A percentile compares a stretch with the other conserved stretches of the same genome.
Conservation (phyloP, 495 filamentous ascomycete genomes). For the Trichodelitschia bisporula region DNA sequence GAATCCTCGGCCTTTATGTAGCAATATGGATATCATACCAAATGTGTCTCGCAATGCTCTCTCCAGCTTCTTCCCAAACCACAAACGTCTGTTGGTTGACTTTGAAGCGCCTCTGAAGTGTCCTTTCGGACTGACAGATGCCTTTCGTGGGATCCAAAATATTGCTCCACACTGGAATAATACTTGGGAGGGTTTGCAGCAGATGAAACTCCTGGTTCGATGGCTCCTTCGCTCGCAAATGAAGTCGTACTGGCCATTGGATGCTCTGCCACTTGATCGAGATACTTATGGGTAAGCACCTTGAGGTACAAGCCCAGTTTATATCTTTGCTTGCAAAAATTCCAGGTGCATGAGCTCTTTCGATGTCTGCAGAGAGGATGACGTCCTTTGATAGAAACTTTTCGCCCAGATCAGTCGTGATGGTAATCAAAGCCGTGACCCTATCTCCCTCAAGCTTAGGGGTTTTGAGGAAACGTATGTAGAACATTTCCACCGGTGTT, state of each 20-base stretch:
- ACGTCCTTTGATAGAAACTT: slow-evolving; percentile 44
- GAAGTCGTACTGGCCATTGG: no score
- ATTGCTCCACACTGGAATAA: slow-evolving; percentile 27
- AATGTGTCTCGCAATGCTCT: slow-evolving; percentile 84
- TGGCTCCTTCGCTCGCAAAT: no score
- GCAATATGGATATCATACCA: slow-evolving; percentile 32
- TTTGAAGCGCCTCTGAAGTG: slow-evolving; percentile 28
- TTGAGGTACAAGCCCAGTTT: slow-evolving; percentile 29
- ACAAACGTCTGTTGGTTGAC: slow-evolving; percentile 9
- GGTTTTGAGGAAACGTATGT: slow-evolving; percentile 15
- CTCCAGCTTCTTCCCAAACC: slow-evolving; percentile 78
- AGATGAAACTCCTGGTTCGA: no score
- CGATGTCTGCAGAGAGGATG: slow-evolving; percentile 26
- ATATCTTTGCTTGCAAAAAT: slow-evolving; percentile 19
- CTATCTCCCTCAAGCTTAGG: slow-evolving; percentile 7
- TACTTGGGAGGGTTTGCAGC: no score
- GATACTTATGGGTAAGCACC: slow-evolving; percentile 22
- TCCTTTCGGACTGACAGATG: slow-evolving; percentile 17
- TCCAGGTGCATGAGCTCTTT: slow-evolving; percentile 8
- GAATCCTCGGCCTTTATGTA: slow-evolving; percentile 1
- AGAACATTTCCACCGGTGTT: no score
- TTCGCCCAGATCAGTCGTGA: slow-evolving; percentile 84
- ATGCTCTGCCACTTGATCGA: no score
- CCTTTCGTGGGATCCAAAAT: slow-evolving; percentile 18
- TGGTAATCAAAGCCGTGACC: slow-evolving; percentile 34